Base-by-base conservation (phyloP, 768 basidiomycete species). In the Tulasnella calospora region DNA sequence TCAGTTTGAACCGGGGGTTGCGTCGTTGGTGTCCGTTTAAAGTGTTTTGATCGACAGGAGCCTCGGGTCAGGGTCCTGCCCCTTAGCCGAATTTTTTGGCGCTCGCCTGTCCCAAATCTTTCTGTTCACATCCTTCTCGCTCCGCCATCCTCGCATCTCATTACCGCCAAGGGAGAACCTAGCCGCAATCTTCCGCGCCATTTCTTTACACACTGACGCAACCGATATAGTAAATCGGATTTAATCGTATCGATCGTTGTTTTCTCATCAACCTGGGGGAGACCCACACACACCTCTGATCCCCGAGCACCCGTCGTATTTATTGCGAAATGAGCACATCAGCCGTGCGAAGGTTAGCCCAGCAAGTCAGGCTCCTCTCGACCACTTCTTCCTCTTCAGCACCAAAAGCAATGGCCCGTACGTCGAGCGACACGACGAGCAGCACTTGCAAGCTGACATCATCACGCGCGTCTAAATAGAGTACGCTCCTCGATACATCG, bases 401-500 rank as follows among this genome's bases (percentile, higher is more conserved):
- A 46, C 17, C 27, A 33, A 44, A 40, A 74, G 27, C 38, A 51
- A 74, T 74, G 73, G 10, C 75, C 55, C 75, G 57, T 57, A 76
- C 35, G 75, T 55, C 35, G n/a, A 46, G 9, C 47, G 23, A 27
- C 47, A 23, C 36, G 30, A 21, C 61, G 27, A 33, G 9, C 41
- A 30, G 15, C 33, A 21, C 46, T 78, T 33, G 70, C 10, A 67
- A 27, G 38, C 38, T 46, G 36, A 67, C 69, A 36, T 76, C n/a
- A 67, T 51, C 47, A 19, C 77, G 35, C 77, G n/a, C 36, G 70
- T 69, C 75, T 36, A 55, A 55, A 6, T 69, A 80, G 79, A 72
- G 13, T 92, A 90, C 87, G 87, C 89, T 36, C 85, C 92, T 74
- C 92, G 94, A 84, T 88, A 92, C 87, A 88, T 96, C 84, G 94